Evolutionary conservation across 2,329 filamentous ascomycete genomes (phyloP).

Genomic region (Sporothrix brunneoviolacea): DNA sequence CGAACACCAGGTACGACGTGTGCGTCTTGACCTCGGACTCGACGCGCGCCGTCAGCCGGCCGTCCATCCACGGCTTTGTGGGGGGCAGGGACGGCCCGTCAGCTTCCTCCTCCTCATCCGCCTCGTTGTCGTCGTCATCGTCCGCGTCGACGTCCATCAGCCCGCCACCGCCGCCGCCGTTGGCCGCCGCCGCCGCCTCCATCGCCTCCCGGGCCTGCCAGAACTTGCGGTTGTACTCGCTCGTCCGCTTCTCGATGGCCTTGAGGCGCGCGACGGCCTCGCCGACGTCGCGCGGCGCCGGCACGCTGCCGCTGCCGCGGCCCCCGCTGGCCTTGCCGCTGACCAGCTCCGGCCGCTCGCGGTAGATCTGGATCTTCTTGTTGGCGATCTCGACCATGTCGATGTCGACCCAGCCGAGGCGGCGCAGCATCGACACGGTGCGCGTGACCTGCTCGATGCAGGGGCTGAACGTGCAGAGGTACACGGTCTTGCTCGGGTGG

Average conservation of each 20-base stretch:
- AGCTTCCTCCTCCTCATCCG: conserved; percentile 23
- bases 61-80: conserved; percentile 62
- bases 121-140: conserved; percentile 15
- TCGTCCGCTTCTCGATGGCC: conserved; percentile 63
- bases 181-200: neutral
- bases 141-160: conserved; percentile 20
- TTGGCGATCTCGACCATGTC: conserved; percentile 87
- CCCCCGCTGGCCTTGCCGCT: conserved; percentile 52
- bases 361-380: conserved; percentile 69
- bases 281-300: conserved; percentile 64
- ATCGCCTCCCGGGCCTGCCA: conserved; percentile 15
- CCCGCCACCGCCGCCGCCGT: conserved; percentile 1
- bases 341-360: conserved; percentile 71
- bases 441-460: conserved; percentile 94
- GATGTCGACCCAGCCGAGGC: conserved; percentile 82
- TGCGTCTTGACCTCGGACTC: conserved; percentile 91
- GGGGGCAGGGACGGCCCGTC: neutral
- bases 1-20: conserved; percentile 95
- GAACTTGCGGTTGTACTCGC: conserved; percentile 43
- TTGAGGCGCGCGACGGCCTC: conserved; percentile 71
- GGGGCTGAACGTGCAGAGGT: conserved; percentile 91
- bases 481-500: conserved; percentile 62
- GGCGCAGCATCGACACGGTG: conserved; percentile 74
- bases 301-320: conserved; percentile 44
- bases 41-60: conserved; percentile 69